Evolutionary conservation across 116 monocot species (phyloP).

Genomic region (Zostera marina): DNA sequence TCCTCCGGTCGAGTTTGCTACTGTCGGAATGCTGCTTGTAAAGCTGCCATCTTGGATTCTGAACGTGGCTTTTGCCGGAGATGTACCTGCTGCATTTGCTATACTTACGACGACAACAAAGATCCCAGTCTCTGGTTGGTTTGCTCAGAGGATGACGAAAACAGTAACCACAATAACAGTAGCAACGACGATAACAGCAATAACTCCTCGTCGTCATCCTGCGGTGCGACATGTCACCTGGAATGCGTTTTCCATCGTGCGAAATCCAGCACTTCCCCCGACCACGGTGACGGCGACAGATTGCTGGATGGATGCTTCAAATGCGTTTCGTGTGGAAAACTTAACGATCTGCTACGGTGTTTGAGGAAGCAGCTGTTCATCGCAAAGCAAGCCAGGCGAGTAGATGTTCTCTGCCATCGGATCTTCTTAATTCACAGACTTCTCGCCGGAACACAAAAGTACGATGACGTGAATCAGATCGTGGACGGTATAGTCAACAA

Average conservation of each 20-base stretch:
- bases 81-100: slow-evolving; percentile 52
- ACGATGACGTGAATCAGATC: slow-evolving; percentile 38
- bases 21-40: slow-evolving; percentile 51
- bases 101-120: slow-evolving; percentile 49
- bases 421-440: slow-evolving; percentile 56
- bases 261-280: slow-evolving; percentile 18
- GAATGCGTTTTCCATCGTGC: slow-evolving; percentile 40
- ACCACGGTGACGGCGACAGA: slow-evolving; percentile 6
- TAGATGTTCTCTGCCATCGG: slow-evolving; percentile 51
- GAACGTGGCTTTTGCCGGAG: slow-evolving; percentile 29
- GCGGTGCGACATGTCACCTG: slow-evolving; percentile 44
- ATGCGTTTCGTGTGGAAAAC: slow-evolving; percentile 40
- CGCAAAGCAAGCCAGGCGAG: slow-evolving; percentile 62
- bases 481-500: slow-evolving; percentile 49
- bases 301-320: slow-evolving; percentile 49
- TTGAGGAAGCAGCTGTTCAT: slow-evolving; percentile 58
- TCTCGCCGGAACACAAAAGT: slow-evolving; percentile 37
- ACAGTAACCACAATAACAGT: too few relatives aligned
- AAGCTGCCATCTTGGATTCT: slow-evolving; percentile 17
- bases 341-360: slow-evolving; percentile 46
- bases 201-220: slow-evolving; percentile 7
- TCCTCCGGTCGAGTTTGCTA: slow-evolving; percentile 1
- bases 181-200: too few relatives aligned
- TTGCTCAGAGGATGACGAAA: too few relatives aligned
- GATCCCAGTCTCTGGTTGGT: slow-evolving; percentile 62